Evolutionary conservation across 2,329 filamentous ascomycete genomes (phyloP), one percentile per base, ranked within the genome.

Genomic region (Elsinoe batatas): DNA sequence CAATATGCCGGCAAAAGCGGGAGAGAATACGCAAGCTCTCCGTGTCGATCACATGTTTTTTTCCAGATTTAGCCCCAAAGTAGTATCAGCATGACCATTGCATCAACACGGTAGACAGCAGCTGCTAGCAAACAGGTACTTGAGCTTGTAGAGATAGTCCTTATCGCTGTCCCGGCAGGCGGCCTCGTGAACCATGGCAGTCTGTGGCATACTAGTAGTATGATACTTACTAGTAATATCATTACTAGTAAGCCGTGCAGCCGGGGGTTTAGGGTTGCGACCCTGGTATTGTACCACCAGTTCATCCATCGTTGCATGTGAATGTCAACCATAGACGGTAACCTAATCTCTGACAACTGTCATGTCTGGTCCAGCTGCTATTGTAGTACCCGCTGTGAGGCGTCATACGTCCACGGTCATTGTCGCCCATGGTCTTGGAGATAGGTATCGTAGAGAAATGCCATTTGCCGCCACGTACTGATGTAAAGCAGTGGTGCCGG

Each of bases 351-450:
- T n/a, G n/a, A n/a, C n/a, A n/a, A n/a, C 36, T 7, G 36, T 26
- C n/a, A 76, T 77, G 74, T 61, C 74, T 42, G 61, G 66, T 30
- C 71, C 72, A 60, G 74, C 75, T 56, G 74, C 75, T 10, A 75
- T 93, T 55, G 78, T 93, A 17, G 83, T 95, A 58, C 88, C 88
- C 26, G 88, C 91, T 38, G 74, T 87, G 33, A 87, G 81, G 67
- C 82, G 82, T 67, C 93, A 97, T 73, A 96, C 93, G 36, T 90
- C 90, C 20, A 96, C 91, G 2, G 86, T 97, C 64, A 97, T 98
- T 65, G 90, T 96, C 72, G 79, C 88, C 53, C 93, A 98, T 70
- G 93, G 93, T 12, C 77, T 98, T 37, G 93, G 93, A 60, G 93
- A 97, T 68, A 85, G 78, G 71, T 71, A 63, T 61, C 57, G n/a